These are phyloP conservation scores for Claviceps maximensis DNA, from an alignment of 2,329 filamentous ascomycete genomes.

Conservation along the genomic window DNA sequence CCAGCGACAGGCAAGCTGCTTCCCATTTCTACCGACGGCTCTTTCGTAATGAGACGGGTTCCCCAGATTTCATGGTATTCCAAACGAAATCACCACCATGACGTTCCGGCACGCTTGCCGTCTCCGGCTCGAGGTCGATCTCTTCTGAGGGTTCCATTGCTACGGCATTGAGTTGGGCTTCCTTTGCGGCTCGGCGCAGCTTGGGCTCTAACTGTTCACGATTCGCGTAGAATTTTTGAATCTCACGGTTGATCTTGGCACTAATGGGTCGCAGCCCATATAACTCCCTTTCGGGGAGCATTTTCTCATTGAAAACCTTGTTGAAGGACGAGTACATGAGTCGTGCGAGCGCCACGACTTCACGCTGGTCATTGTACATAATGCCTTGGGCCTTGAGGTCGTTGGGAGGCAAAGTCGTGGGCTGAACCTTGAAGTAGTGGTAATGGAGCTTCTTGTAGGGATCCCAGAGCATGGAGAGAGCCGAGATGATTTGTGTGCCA, in stretches of 20 bases:
- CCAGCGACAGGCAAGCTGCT: no score
- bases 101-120: conserved; percentile 4
- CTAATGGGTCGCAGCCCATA: conserved; percentile 19
- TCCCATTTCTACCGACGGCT: not conserved
- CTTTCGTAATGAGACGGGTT: not conserved
- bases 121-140: conserved; percentile 9
- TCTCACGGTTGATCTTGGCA: conserved; percentile 25
- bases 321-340: conserved; percentile 32
- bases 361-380: conserved; percentile 24
- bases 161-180: no score
- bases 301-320: conserved; percentile 27
- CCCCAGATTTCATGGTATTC: conserved; percentile 16
- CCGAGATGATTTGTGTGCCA: conserved; percentile 35
- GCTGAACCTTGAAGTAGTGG: conserved; percentile 19
- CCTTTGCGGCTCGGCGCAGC: conserved; percentile 10
- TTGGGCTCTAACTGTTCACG: conserved; percentile 22
- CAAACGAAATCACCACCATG: conserved; percentile 17
- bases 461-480: conserved; percentile 37
- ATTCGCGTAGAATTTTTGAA: conserved; percentile 21
- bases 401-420: conserved; percentile 8
- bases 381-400: conserved; percentile 13
- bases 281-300: conserved; percentile 23
- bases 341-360: conserved; percentile 31
- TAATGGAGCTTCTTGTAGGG: conserved; percentile 29
- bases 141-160: conserved; percentile 3